A percentile compares a stretch with the other conserved stretches of the same genome.
Evolutionary conservation across 306 rosid species (phyloP).

Genomic region (Malus fusca): DNA sequence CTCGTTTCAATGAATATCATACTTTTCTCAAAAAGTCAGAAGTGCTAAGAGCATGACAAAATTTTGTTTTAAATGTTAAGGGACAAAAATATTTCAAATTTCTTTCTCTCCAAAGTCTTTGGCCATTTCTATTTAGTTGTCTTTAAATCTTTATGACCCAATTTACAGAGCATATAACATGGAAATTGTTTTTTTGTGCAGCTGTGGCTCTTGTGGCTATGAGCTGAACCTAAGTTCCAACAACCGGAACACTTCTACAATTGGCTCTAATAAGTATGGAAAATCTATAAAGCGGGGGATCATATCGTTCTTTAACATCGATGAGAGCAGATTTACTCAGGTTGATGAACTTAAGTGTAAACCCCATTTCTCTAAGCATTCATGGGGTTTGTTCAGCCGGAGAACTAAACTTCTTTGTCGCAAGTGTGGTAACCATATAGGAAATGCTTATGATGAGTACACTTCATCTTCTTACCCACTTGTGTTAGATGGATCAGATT

Average conservation of each 20-base stretch:
- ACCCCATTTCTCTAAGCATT: conserved; percentile 61
- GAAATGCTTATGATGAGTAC: conserved; percentile 41
- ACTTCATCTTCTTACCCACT: conserved; percentile 34
- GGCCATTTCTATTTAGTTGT: background rate
- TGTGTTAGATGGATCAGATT: conserved; percentile 35
- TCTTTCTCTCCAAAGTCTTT: background rate
- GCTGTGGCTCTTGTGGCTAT: conserved; percentile 86
- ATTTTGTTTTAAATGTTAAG: background rate
- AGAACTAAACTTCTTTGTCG: conserved; percentile 81
- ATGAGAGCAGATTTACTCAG: conserved; percentile 66
- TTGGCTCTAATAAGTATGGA: conserved; percentile 76
- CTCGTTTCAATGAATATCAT: no score
- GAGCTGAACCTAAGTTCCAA: conserved; percentile 75
- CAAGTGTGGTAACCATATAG: conserved; percentile 71
- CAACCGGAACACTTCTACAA: conserved; percentile 54
- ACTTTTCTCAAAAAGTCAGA: background rate
- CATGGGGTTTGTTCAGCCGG: conserved; percentile 67
- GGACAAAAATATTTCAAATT: background rate
- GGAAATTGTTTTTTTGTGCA: conserved; percentile 26
- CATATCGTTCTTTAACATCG: conserved; percentile 69
- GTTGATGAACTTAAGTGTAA: conserved; percentile 64
- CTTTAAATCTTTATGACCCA: background rate
- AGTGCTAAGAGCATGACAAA: background rate
- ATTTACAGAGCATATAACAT: background rate
- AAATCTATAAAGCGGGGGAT: conserved; percentile 81